Percentiles rank a stretch among this genome's conserved stretches.
Evolutionary conservation across 495 filamentous ascomycete species (phyloP).

Genomic region (Trypethelium eluteriae): DNA sequence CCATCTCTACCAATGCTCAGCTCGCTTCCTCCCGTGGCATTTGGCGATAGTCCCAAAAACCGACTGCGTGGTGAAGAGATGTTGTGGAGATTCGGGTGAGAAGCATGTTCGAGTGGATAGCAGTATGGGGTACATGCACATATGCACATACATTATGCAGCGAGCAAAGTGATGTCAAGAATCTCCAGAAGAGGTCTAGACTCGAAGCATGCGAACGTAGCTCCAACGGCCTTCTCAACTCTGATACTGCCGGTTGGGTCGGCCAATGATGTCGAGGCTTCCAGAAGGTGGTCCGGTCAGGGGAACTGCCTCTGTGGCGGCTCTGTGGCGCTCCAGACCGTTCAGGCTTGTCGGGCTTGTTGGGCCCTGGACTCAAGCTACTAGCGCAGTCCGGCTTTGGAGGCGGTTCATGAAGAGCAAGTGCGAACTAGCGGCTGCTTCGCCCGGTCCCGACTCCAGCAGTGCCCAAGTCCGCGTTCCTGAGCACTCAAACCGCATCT

Average conservation of each 20-base stretch:
- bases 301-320: neutral
- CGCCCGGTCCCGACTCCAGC: conserved; percentile 1
- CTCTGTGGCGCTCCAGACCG: conserved; percentile 10
- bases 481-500: neutral
- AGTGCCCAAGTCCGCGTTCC: neutral
- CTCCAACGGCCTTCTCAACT: neutral
- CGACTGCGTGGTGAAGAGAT: too few species aligned
- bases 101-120: too few species aligned
- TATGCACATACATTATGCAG: neutral
- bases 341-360: neutral
- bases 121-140: too few species aligned
- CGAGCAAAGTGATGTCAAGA: conserved; percentile 2
- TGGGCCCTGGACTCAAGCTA: too few species aligned
- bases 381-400: too few species aligned
- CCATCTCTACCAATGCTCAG: neutral
- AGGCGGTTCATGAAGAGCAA: too few species aligned
- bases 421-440: too few species aligned
- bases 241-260: neutral
- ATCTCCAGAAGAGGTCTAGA: neutral
- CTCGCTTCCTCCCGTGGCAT: neutral
- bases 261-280: neutral
- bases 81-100: too few species aligned
- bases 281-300: neutral
- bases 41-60: neutral
- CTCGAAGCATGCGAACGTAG: neutral